Conservation (phyloP, 768 basidiomycete genomes). For the Leccinum incarnatum region DNA sequence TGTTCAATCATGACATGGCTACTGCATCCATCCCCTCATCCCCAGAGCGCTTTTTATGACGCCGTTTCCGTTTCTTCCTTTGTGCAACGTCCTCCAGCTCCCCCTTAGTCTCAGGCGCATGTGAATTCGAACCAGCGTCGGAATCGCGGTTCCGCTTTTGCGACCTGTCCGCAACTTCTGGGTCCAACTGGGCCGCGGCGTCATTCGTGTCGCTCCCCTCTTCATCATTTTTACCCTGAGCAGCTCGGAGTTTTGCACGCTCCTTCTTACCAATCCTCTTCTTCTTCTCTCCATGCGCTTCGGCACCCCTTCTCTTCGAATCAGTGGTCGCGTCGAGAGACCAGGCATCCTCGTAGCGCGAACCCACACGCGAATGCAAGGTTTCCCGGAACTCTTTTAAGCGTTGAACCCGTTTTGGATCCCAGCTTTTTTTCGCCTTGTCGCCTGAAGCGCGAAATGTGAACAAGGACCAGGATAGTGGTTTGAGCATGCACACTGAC, state of each 20-base stretch:
- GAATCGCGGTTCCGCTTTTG: conserved; percentile 20
- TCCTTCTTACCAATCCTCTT: conserved; percentile 74
- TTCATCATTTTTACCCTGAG: conserved; percentile 14
- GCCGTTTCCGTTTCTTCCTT: conserved; percentile 41
- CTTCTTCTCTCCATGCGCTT: conserved; percentile 38
- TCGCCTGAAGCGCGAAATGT: conserved; percentile 10
- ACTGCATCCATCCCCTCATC: neutral
- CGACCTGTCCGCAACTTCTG: neutral
- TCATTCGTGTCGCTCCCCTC: conserved; percentile 2
- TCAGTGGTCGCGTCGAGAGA: conserved; percentile 5
- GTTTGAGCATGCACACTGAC: conserved; percentile 14
- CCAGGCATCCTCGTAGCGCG: conserved; percentile 19
- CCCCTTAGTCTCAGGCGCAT: conserved; percentile 11
- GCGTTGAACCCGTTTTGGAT: conserved; percentile 57
- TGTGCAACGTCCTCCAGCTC: conserved; percentile 11
- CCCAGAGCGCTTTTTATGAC: conserved; percentile 36
- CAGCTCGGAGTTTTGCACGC: conserved; percentile 49
- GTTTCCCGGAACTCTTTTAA: conserved; percentile 70
- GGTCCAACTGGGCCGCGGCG: neutral
- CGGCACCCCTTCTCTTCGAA: conserved; percentile 6
- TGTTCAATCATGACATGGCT: neutral
- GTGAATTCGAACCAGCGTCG: conserved; percentile 3
- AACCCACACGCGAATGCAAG: conserved; percentile 44
- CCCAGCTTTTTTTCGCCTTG: conserved; percentile 47
- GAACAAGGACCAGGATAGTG: neutral